These are phyloP conservation scores for Ganoderma sp. DNA, from an alignment of 1,284 basidiomycete species.

Conservation along the genomic window DNA sequence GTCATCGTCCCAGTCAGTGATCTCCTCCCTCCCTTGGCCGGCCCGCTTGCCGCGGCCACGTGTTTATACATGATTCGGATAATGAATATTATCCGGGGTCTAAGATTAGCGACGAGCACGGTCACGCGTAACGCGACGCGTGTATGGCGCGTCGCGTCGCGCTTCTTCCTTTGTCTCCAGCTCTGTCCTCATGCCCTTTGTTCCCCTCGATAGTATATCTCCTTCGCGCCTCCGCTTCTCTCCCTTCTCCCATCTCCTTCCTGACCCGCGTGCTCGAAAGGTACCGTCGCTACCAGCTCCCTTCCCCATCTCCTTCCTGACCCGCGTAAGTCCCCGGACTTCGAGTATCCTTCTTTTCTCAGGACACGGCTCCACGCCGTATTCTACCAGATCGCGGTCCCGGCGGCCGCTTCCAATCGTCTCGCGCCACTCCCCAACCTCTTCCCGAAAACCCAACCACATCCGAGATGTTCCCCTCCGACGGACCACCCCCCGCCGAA, in stretches of 20 bases:
- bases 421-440: background rate
- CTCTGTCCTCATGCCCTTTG: too few species aligned
- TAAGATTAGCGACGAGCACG: too few species aligned
- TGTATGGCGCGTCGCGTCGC: too few species aligned
- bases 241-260: too few species aligned
- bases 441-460: background rate
- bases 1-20: constrained; percentile 11
- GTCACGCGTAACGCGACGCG: too few species aligned
- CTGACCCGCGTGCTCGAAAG: too few species aligned
- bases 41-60: constrained; percentile 25
- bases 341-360: constrained; percentile 4
- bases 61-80: background rate
- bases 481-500: background rate
- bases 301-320: background rate
- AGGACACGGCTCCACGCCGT: constrained; percentile 11
- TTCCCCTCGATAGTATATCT: too few species aligned
- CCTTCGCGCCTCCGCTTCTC: too few species aligned
- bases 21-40: constrained; percentile 10
- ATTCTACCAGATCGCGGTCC: background rate
- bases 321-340: background rate
- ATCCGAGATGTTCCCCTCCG: background rate
- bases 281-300: too few species aligned
- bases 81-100: too few species aligned
- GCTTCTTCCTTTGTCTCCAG: too few species aligned
- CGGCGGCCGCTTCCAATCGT: constrained; percentile 2